Conservation (phyloP, 1,284 basidiomycete genomes). For the Sutorius eximius region DNA sequence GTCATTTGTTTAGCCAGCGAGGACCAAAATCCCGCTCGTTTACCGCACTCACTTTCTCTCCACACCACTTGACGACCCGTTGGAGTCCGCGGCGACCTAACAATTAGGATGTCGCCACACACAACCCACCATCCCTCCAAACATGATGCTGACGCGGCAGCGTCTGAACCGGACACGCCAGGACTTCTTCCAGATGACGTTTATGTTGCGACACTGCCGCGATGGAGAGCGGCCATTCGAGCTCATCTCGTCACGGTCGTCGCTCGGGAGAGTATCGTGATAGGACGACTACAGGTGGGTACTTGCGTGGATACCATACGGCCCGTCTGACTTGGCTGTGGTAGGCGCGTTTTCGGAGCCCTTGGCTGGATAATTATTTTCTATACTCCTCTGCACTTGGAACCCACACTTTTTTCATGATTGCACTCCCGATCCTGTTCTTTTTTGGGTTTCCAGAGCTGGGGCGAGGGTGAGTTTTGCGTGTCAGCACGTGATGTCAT, state of each 20-base stretch:
- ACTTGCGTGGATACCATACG: background rate
- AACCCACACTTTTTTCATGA: constrained; percentile 95
- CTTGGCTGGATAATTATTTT: constrained; percentile 84
- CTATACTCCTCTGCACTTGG: constrained; percentile 88
- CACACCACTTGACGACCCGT: background rate
- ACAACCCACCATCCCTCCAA: constrained; percentile 2
- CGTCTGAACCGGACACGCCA: constrained; percentile 5
- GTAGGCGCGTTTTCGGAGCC: constrained; percentile 60
- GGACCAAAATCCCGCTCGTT: background rate
- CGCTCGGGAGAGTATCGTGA: constrained; percentile 60
- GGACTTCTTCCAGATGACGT: constrained; percentile 26
- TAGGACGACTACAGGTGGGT: constrained; percentile 71
- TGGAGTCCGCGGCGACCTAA: too few species aligned
- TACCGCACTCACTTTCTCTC: background rate
- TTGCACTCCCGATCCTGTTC: constrained; percentile 80
- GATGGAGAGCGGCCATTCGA: constrained; percentile 70
- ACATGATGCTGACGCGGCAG: background rate
- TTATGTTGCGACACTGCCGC: constrained; percentile 26
- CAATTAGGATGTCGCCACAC: constrained; percentile 3
- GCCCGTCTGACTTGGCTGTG: constrained; percentile 1
- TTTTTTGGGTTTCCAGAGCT: constrained; percentile 81
- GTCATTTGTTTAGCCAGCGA: background rate
- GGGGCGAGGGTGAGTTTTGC: constrained; percentile 65
- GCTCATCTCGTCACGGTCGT: constrained; percentile 59
- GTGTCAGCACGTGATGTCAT: background rate